Evolutionary conservation across 2,329 filamentous ascomycete genomes (phyloP), one percentile per base, ranked within the genome.

Genomic region (Pochonia chlamydosporia): DNA sequence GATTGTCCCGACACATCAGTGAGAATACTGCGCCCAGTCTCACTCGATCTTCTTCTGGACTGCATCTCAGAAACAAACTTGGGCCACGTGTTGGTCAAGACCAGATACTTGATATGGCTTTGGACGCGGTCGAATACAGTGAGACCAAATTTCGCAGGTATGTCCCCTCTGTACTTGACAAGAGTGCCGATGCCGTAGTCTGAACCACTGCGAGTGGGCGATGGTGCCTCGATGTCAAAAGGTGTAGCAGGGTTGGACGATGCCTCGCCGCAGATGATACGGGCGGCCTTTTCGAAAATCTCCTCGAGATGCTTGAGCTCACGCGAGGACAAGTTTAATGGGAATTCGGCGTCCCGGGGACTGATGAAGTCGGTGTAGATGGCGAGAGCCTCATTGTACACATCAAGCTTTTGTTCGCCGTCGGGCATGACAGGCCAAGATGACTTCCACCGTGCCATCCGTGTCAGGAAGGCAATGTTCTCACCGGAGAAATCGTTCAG

Each of bases 71-170:
- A 21, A 25, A 78, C 68, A 54, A 75, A 81, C 58, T 76, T 78
- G 25, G 75, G 74, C 82, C 82, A 86, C 0, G 82, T 85, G 59
- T 85, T 85, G 11, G 80, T 83, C 52, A 84, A 65, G 2, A 86
- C 81, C 8, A 85, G 69, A 49, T 84, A 82, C 62, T 82, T 84
- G 64, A 85, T 76, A 53, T 74, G 75, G 10, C 63, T 60, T 55
- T 82, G 72, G 0, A 79, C 77, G 4, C 64, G 68, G 55, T 84
- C 79, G 53, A 85, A 85, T 2, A 84, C 68, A 0, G 57, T 57
- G 2, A 65, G 58, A 35, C 70, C 63, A 48, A 85, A 85, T 0
- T 47, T 61, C 0, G 63, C 60, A 0, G 78, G 69, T 18, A 78
- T 68, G 1, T 69, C 63, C 8, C 70, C 72, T 11, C 59, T 59